Base-by-base conservation (phyloP, 163 green algal genomes). In the Prototheca wickerhamii region DNA sequence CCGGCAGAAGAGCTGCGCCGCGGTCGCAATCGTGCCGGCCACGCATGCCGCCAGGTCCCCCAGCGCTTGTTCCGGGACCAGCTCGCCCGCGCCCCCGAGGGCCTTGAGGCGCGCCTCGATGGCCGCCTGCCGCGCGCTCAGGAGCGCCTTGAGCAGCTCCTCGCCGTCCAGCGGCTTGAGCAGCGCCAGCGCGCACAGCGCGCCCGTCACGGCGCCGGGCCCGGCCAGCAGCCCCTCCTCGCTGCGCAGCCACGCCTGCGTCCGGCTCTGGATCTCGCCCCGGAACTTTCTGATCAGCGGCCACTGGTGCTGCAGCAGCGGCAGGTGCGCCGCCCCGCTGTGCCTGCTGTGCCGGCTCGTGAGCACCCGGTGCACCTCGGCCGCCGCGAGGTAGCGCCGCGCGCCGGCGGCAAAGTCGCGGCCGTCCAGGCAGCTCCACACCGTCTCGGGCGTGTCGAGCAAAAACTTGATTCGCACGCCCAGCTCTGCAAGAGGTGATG, bases 361-460 rank as follows among this genome's bases (percentile, higher is more conserved):
- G 54, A 98, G 86, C 64, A 76, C 50, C 1, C 69, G 34, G 64
- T 96, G 80, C 65, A 97, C 81, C 32, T 87, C 63, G 4, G 79
- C 51, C 0, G 88, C 87, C 0, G 86, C 70, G 65, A 94, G 74
- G 60, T 84, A 92, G 20, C 91, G 81, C 18, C 80, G 57, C 2
- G 89, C 81, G 23, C 83, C 92, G 3, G 86, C 84, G 70, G 96
- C 62, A 72, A 85, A 88, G 42, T 91, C 79, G 20, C 69, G 10
- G 2, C 71, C 65, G 51, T 98, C 92, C 63, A 98, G 75, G 72
- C 71, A 89, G 29, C 87, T 87, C 86, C 90, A 98, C 26, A 98
- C 92, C 25, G 89, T 77, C 81, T 98, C 92, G 3, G 91, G 89
- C 0, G 92, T 96, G 76, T 98, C 92, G 42, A 98, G 70, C n/a